Base-by-base conservation (phyloP, 2,329 filamentous ascomycete genomes). In the Tothia fuscella region DNA sequence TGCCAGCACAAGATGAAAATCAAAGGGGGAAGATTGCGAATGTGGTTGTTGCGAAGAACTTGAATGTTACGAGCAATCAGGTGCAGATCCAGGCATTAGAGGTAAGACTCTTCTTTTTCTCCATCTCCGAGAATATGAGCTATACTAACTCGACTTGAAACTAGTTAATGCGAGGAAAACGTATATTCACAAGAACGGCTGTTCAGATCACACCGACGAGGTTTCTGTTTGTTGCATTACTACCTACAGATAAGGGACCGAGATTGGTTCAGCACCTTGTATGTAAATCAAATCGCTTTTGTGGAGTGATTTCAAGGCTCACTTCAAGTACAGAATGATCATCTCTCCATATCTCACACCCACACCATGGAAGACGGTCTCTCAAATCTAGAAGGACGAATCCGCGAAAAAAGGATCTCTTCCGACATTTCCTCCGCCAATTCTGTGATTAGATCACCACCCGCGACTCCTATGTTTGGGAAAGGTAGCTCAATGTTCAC, bases 341-440 rank as follows among this genome's bases (percentile, higher is more conserved):
- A 83, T 48, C 80, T 96, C 50, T 85, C 87, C 56, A 78, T 96
- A 44, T 89, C 84, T 0, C 88, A 96, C 58, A 84, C 79, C 64
- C 87, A 96, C 53, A 72, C 80, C 44, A 68, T 73, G 3, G 66
- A 70, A 2, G 77, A 89, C 55, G 84, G 6, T 20, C 25, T 46
- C 33, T 6, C 36, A 22, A 52, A 56, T 20, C n/a, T n/a, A n/a
- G n/a, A n/a, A n/a, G n/a, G n/a, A n/a, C n/a, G n/a, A n/a, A n/a
- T n/a, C n/a, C n/a, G n/a, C n/a, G n/a, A n/a, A n/a, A n/a, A n/a
- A n/a, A n/a, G n/a, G n/a, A n/a, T n/a, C n/a, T n/a, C n/a, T n/a
- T n/a, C n/a, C n/a, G 57, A 61, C 16, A 49, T 51, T 36, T 53
- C 47, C 24, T 63, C 56, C 1, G 54, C 49, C 19, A 56, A 57